Conservation (phyloP, 1,284 basidiomycete genomes). For the Apiotrichum domesticum region DNA sequence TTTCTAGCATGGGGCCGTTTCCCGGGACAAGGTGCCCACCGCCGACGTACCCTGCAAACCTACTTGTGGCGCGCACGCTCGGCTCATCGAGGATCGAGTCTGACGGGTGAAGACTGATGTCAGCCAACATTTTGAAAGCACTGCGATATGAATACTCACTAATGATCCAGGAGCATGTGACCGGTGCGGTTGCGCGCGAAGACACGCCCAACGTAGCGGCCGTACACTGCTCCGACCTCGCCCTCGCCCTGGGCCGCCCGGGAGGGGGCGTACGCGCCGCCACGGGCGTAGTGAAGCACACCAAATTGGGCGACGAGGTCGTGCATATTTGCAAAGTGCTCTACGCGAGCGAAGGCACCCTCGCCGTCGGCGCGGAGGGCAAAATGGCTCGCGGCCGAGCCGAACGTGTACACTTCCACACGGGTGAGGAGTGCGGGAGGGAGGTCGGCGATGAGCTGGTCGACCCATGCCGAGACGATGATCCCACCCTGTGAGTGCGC, state of each 20-base stretch:
- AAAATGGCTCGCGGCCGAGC: slow-evolving; percentile 32
- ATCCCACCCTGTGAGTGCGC: slow-evolving; percentile 34
- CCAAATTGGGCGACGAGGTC: slow-evolving; percentile 27
- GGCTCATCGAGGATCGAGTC: slow-evolving; percentile 26
- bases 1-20: too few relatives aligned
- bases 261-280: slow-evolving; percentile 1
- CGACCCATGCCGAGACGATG: slow-evolving; percentile 22
- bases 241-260: background rate
- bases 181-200: slow-evolving; percentile 26
- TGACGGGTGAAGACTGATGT: slow-evolving; percentile 14
- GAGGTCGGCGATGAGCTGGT: slow-evolving; percentile 29
- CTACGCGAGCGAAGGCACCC: slow-evolving; percentile 19
- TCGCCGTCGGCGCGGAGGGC: slow-evolving; percentile 1
- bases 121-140: background rate
- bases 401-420: slow-evolving; percentile 36
- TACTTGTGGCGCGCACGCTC: slow-evolving; percentile 14
- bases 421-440: slow-evolving; percentile 17
- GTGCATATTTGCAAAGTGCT: slow-evolving; percentile 28
- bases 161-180: slow-evolving; percentile 25
- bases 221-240: slow-evolving; percentile 14
- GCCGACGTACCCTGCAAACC: slow-evolving; percentile 14
- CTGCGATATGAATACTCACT: slow-evolving; percentile 12
- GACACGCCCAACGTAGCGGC: slow-evolving; percentile 26
- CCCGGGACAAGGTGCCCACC: background rate
- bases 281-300: slow-evolving; percentile 2